A percentile compares a stretch with the other conserved stretches of the same genome.
These are phyloP conservation scores for Pseudogymnoascus sp. DNA, from an alignment of 2,329 filamentous ascomycete genomes.

Conservation along the genomic window DNA sequence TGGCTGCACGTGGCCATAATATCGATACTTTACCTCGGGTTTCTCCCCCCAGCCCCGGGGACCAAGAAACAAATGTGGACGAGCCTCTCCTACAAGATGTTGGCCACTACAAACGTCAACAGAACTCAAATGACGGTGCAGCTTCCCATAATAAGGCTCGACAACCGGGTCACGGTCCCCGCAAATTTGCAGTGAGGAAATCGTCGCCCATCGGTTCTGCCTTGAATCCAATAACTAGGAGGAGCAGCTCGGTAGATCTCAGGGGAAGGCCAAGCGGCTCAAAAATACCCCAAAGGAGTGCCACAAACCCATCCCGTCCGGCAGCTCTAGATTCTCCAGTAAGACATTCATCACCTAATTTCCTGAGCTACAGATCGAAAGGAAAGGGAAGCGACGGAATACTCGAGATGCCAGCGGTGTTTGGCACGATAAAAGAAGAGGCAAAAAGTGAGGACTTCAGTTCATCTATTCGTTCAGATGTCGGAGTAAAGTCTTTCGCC, in stretches of 20 bases:
- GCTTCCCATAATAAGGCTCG: background rate
- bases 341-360: background rate
- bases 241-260: background rate
- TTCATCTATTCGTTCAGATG: background rate
- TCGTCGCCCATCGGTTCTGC: slow-evolving; percentile 7
- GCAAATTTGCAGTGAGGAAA: slow-evolving; percentile 1
- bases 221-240: slow-evolving; percentile 1
- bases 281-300: background rate
- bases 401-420: background rate
- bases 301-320: background rate
- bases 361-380: background rate
- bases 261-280: background rate
- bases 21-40: background rate
- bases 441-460: background rate
- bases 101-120: background rate
- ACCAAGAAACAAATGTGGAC: background rate
- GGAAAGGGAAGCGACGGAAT: background rate
- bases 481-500: background rate
- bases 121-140: background rate
- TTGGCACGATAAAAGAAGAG: background rate
- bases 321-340: background rate
- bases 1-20: background rate
- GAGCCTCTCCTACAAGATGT: background rate
- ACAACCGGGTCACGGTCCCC: background rate
- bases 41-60: background rate